A percentile compares a stretch with the other conserved stretches of the same genome.
phyloP scores from a whole-genome alignment of 139 green algal species.

The Tetradesmus obliquus region DNA sequence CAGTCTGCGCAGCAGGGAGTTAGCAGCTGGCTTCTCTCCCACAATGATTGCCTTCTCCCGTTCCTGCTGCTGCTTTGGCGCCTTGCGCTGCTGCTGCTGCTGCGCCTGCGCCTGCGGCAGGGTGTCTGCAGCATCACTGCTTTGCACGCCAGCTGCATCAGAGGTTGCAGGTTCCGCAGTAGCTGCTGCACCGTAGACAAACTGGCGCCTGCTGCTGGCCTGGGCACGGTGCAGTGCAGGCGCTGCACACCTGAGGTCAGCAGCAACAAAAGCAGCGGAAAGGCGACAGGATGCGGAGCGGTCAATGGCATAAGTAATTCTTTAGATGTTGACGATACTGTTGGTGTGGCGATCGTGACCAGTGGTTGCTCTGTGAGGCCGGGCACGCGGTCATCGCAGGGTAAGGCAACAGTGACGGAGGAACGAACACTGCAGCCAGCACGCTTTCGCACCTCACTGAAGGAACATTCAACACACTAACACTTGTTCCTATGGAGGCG shows the following conservation, averaged over 20 bases:
- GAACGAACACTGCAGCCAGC: background rate
- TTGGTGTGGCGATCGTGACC: background rate
- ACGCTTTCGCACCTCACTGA: background rate
- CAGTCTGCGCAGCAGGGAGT: background rate
- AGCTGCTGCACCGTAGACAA: background rate
- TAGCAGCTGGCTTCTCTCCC: constrained; percentile 33
- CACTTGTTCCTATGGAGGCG: background rate
- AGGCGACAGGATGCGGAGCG: background rate
- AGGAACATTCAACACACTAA: background rate
- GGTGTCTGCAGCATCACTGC: background rate
- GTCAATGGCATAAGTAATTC: background rate
- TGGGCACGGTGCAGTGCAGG: background rate
- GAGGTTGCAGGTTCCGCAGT: background rate
- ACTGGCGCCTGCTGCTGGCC: background rate
- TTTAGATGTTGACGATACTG: background rate
- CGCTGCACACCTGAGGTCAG: background rate
- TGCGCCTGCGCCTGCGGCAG: background rate
- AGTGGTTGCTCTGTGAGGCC: background rate
- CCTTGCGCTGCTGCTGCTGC: constrained; percentile 7
- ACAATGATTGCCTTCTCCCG: background rate
- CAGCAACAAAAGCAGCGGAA: background rate
- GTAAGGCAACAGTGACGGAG: background rate
- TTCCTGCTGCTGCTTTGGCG: constrained; percentile 1
- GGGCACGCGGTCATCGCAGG: background rate
- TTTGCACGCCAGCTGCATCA: background rate